phyloP scores from a whole-genome alignment of 164 flowering plant species.

The Taxillus chinensis region DNA sequence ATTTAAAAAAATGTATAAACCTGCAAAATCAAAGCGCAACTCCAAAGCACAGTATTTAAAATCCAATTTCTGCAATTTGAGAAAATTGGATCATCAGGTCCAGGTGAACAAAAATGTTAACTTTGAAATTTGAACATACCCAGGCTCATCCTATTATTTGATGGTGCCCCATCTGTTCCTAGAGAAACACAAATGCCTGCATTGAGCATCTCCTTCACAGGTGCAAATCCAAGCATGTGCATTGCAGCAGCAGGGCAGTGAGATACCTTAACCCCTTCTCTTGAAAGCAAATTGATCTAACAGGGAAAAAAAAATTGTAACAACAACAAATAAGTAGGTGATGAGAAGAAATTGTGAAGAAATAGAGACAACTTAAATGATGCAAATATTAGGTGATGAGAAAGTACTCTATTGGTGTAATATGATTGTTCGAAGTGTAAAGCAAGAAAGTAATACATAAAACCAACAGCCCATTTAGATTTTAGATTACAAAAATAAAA shows the following conservation, averaged over 20 bases:
- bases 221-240: conserved; percentile 95
- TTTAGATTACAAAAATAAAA: too few relatives aligned
- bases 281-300: conserved; percentile 63
- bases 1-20: too few relatives aligned
- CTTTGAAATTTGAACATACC: conserved; percentile 32
- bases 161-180: conserved; percentile 96
- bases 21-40: too few relatives aligned
- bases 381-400: too few relatives aligned
- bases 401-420: too few relatives aligned
- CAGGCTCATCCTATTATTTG: conserved; percentile 95
- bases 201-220: conserved; percentile 70
- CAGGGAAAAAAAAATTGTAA: conserved; percentile 1
- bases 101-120: not conserved
- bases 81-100: too few relatives aligned
- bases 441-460: too few relatives aligned
- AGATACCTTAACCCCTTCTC: conserved; percentile 70
- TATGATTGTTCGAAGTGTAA: too few relatives aligned
- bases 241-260: conserved; percentile 95
- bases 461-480: too few relatives aligned
- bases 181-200: conserved; percentile 80
- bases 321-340: not conserved
- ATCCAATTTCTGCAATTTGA: not conserved
- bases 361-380: too few relatives aligned
- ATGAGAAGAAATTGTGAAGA: too few relatives aligned
- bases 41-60: not conserved